Evolutionary conservation across 768 basidiomycete genomes (phyloP).

Genomic region (Russula sp.): DNA sequence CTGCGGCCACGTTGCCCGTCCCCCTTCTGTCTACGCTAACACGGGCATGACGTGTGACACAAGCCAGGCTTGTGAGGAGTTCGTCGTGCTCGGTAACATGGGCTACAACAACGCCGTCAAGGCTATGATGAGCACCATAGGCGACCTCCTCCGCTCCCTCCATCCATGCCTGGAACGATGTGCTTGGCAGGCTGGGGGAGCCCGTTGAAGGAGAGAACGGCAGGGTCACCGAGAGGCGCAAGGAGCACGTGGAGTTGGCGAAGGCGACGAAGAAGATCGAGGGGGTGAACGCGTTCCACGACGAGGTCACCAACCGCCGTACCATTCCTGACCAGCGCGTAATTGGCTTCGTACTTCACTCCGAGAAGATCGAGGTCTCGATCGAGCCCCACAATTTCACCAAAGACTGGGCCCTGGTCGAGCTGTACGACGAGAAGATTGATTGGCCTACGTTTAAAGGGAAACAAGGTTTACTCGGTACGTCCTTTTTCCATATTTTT

Average conservation of each 20-base stretch:
- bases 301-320: conserved; percentile 25
- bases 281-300: conserved; percentile 25
- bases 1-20: conserved; percentile 32
- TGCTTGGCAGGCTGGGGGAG: conserved; percentile 24
- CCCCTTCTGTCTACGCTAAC: conserved; percentile 28
- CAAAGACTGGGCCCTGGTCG: conserved; percentile 26
- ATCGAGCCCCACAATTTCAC: conserved; percentile 25
- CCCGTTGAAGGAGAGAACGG: conserved; percentile 22
- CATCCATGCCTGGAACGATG: conserved; percentile 22
- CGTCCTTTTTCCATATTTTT: conserved; percentile 20
- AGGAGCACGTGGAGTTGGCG: conserved; percentile 8
- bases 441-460: conserved; percentile 26
- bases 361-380: conserved; percentile 26
- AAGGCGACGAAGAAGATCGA: conserved; percentile 24
- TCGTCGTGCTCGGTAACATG: conserved; percentile 10
- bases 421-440: conserved; percentile 25
- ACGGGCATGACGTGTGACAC: conserved; percentile 10
- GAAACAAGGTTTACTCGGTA: conserved; percentile 27
- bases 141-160: neutral
- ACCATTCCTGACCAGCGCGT: conserved; percentile 25
- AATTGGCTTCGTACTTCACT: conserved; percentile 30
- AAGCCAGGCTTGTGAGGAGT: neutral
- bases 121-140: conserved; percentile 11
- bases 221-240: neutral
- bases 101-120: conserved; percentile 12